These are phyloP conservation scores for Fusarium metavorans DNA, from an alignment of 2,329 filamentous ascomycete genomes.

Conservation along the genomic window DNA sequence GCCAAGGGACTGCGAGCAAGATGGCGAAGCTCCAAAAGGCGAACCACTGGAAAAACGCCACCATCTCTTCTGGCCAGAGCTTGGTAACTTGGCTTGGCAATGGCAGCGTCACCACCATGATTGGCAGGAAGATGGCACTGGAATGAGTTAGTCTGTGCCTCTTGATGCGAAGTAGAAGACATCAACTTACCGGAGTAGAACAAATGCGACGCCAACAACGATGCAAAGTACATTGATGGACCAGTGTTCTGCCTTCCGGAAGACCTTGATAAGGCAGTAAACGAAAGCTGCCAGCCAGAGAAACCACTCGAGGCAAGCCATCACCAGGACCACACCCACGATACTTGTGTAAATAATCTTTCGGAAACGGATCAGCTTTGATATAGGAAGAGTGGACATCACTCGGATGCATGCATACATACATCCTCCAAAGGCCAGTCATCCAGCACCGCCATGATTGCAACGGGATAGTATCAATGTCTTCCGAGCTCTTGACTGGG, in stretches of 20 bases:
- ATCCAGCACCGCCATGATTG: slow-evolving; percentile 57
- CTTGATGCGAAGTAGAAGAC: not conserved
- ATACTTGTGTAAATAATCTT: slow-evolving; percentile 89
- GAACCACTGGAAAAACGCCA: slow-evolving; percentile 87
- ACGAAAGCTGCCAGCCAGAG: slow-evolving; percentile 94
- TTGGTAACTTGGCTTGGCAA: slow-evolving; percentile 78
- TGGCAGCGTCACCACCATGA: slow-evolving; percentile 94
- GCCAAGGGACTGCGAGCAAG: slow-evolving; percentile 88
- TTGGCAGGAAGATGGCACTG: slow-evolving; percentile 87
- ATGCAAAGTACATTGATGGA: slow-evolving; percentile 83
- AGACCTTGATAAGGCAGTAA: slow-evolving; percentile 91
- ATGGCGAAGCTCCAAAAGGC: slow-evolving; percentile 93
- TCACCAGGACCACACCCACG: slow-evolving; percentile 83
- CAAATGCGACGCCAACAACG: slow-evolving; percentile 79
- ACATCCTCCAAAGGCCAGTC: slow-evolving; percentile 65
- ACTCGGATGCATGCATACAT: slow-evolving; percentile 25
- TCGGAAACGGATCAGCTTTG: not conserved
- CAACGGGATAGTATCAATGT: not conserved
- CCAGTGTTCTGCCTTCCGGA: slow-evolving; percentile 89
- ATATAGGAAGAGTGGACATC: not conserved
- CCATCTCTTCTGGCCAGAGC: slow-evolving; percentile 78
- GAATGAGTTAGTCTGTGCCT: not conserved
- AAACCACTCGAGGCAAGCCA: slow-evolving; percentile 91
- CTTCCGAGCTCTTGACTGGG: not conserved
- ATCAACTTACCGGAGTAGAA: slow-evolving; percentile 74